Evolutionary conservation across 257 asterid species (phyloP).

Genomic region (Apocynum venetum): DNA sequence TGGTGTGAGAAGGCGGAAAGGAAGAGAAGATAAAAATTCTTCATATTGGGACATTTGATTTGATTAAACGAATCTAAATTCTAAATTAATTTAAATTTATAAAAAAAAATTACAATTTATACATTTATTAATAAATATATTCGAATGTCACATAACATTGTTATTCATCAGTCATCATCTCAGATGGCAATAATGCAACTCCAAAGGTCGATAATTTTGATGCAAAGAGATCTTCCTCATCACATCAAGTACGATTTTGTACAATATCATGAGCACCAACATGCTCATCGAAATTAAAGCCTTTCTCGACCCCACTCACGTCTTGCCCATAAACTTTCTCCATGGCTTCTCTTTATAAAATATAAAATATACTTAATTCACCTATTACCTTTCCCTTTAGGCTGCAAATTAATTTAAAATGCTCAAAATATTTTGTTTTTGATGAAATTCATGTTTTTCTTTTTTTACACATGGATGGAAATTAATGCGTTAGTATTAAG

Average conservation of each 20-base stretch:
- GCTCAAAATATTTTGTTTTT: not conserved
- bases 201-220: not conserved
- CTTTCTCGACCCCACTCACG: constrained; percentile 1
- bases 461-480: too few relatives aligned
- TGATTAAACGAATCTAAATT: not conserved
- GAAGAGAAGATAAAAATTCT: not conserved
- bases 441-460: too few relatives aligned
- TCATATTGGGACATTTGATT: not conserved
- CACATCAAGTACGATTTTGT: constrained; percentile 64
- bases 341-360: not conserved
- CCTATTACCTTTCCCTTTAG: too few relatives aligned
- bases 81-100: too few relatives aligned
- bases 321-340: constrained; percentile 6
- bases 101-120: too few relatives aligned
- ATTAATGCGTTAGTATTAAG: too few relatives aligned
- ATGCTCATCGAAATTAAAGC: not conserved
- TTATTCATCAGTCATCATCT: too few relatives aligned
- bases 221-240: constrained; percentile 22
- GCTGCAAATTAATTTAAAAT: not conserved
- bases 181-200: too few relatives aligned
- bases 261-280: constrained; percentile 68
- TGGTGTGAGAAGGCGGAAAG: not conserved
- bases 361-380: too few relatives aligned
- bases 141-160: too few relatives aligned
- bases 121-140: too few relatives aligned